Evolutionary conservation across 108 stramenopile genomes (phyloP), one percentile per base, ranked within the genome.

Genomic region (Seminavis robusta): DNA sequence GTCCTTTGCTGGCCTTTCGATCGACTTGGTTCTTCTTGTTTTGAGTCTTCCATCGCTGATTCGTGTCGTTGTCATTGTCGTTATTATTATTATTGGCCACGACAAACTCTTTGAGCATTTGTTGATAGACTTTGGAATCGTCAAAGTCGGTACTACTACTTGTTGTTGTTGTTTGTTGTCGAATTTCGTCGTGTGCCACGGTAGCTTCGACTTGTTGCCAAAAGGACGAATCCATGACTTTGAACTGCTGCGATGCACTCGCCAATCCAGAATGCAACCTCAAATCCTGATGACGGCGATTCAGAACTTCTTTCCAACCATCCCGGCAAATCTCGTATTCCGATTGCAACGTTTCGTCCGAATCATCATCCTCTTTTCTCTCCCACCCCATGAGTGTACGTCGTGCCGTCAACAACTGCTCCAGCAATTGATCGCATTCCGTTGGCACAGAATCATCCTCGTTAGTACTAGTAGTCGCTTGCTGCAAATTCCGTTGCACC

Each of bases 91-190:
- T 47, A 56, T 67, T 47, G 1, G 63, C 52, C 7, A 71, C 65
- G 11, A 83, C 47, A 69, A 90, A 89, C 47, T 91, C 92, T 67
- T 88, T 80, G 31, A 97, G 74, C 69, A 95, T 83, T 7, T 88
- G 94, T 54, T 95, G 93, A 72, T 97, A 97, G 21, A 95, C 62
- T 65, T 90, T 90, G 11, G 93, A 76, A 65, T 97, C 96, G 46
- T 97, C 94, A 41, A 90, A 86, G 10, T 51, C 43, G 0, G 11
- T 40, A 9, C 19, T 6, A n/a, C n/a, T n/a, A n/a, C n/a, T n/a
- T n/a, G n/a, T n/a, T n/a, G n/a, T n/a, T n/a, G n/a, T n/a, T n/a
- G n/a, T n/a, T n/a, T n/a, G n/a, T 29, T 52, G 40, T 21, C 64
- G 65, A 8, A 70, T 20, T 43, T 70, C 34, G 21, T 73, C 59